Evolutionary conservation across 164 flowering plant genomes (phyloP), one percentile per base, ranked within the genome.

Genomic region (Paratinospora sagittata): DNA sequence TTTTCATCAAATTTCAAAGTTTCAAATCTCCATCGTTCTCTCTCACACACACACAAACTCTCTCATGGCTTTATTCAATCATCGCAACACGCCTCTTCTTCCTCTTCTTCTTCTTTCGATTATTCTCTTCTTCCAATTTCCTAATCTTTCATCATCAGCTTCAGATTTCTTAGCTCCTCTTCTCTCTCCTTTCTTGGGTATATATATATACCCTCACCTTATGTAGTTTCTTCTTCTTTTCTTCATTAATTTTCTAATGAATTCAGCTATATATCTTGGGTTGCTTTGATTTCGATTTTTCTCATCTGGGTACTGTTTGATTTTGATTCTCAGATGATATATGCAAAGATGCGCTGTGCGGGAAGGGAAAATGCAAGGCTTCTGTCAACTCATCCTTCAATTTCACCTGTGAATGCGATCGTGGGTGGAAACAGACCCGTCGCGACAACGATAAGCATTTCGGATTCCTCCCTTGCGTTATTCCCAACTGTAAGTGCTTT

Each of bases 301-400:
- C 65, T 55, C 27, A n/a, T 30, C 68, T 75, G 77, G 77, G 75
- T 30, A 1, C 36, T 70, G 43, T 21, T 60, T 27, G 30, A 52
- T 52, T 58, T 49, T 14, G 21, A 19, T 49, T 49, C 57, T 12
- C 57, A 86, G 91, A 76, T 45, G 68, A 78, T 70, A 77, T 83
- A 39, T 89, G 93, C 78, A 80, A 82, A 69, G 69, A 71, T 39
- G 85, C 82, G 65, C 76, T 80, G 21, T 89, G 91, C 73, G 93
- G 93, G 37, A 87, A 81, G 49, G 93, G 93, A 11, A 80, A 68
- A 16, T 89, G 93, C 80, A 78, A 76, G 72, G 66, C 79, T 39
- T 80, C 87, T 2, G 0, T 11, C 0, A 77, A 80, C 8, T 63
- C 72, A 63, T 62, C 67, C 27, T 71, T 84, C 39, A 37, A 67